Conservation (phyloP, 306 rosid genomes). For the Cicer judaicum region DNA sequence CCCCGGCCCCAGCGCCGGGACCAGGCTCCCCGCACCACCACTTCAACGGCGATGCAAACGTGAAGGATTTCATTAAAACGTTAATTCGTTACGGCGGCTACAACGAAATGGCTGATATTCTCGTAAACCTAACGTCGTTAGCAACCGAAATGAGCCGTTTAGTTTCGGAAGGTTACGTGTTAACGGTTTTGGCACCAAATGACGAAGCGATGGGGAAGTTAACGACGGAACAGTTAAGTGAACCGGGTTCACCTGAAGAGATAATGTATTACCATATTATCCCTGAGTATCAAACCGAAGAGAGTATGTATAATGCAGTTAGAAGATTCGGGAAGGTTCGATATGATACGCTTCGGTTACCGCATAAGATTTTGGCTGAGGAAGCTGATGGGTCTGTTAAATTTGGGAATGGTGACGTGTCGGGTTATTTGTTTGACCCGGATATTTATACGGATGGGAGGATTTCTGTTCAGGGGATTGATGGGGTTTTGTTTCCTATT, state of each 20-base stretch:
- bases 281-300: slow-evolving; percentile 87
- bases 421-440: slow-evolving; percentile 81
- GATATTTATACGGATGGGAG: slow-evolving; percentile 82
- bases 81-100: slow-evolving; percentile 78
- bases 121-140: slow-evolving; percentile 75
- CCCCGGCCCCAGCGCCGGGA: slow-evolving; percentile 89
- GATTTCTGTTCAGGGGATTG: slow-evolving; percentile 86
- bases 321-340: slow-evolving; percentile 72
- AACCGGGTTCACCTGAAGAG: slow-evolving; percentile 90
- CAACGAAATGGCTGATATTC: slow-evolving; percentile 86
- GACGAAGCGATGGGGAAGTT: slow-evolving; percentile 85
- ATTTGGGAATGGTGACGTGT: slow-evolving; percentile 71
- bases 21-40: slow-evolving; percentile 75
- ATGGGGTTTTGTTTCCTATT: slow-evolving; percentile 68
- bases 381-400: slow-evolving; percentile 87
- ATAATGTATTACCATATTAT: slow-evolving; percentile 79
- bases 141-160: slow-evolving; percentile 79
- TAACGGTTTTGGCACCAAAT: slow-evolving; percentile 82
- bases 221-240: slow-evolving; percentile 82
- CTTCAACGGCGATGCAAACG: slow-evolving; percentile 73
- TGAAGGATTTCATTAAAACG: slow-evolving; percentile 72
- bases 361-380: slow-evolving; percentile 73
- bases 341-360: slow-evolving; percentile 67
- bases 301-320: slow-evolving; percentile 90
- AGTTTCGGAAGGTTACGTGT: slow-evolving; percentile 77